A percentile compares a stretch with the other conserved stretches of the same genome.
Evolutionary conservation across 2,329 filamentous ascomycete genomes (phyloP).

Genomic region (Ascochyta fabae): DNA sequence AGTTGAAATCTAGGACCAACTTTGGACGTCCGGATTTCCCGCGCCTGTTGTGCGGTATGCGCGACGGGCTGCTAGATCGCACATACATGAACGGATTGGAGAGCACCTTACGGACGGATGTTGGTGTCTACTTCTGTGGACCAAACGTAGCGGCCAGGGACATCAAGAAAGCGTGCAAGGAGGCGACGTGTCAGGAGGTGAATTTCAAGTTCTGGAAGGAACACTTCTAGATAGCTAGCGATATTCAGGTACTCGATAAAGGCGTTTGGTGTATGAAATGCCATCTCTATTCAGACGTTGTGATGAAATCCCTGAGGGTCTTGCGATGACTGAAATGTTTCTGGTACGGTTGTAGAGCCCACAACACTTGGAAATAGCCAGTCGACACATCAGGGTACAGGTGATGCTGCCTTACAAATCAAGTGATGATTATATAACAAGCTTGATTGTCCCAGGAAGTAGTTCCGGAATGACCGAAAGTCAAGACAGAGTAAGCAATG

Average conservation of each 20-base stretch:
- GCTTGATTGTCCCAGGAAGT: no score
- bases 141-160: slow-evolving; percentile 80
- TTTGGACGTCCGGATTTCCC: slow-evolving; percentile 93
- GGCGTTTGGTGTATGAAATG: slow-evolving; percentile 17
- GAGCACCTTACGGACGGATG: slow-evolving; percentile 76
- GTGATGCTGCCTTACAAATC: no score
- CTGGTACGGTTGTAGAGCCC: no score
- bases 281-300: neutral
- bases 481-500: no score
- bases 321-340: no score
- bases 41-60: slow-evolving; percentile 81
- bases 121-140: slow-evolving; percentile 98
- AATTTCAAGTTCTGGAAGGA: slow-evolving; percentile 99
- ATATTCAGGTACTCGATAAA: neutral
- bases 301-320: no score
- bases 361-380: no score
- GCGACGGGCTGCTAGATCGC: slow-evolving; percentile 83
- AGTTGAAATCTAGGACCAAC: slow-evolving; percentile 87
- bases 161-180: slow-evolving; percentile 81
- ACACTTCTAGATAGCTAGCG: slow-evolving; percentile 61
- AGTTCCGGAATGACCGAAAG: no score
- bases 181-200: slow-evolving; percentile 76
- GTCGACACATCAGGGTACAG: no score
- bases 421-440: no score
- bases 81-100: slow-evolving; percentile 86